Evolutionary conservation across 345 rosid genomes (phyloP).

Genomic region (Trapa bicornis): DNA sequence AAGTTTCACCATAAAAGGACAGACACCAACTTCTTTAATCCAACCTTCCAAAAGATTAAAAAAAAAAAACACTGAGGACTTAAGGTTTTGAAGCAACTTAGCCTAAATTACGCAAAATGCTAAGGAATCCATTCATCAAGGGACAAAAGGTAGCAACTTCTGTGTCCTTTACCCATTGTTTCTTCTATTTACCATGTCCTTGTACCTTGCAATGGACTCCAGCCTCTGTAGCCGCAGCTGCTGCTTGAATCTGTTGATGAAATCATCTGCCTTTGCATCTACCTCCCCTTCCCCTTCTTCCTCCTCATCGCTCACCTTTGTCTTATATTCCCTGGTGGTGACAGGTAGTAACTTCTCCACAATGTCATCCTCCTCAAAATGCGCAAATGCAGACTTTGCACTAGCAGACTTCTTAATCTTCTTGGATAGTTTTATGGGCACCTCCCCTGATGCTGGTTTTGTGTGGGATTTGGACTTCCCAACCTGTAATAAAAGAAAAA

Average conservation of each 20-base stretch:
- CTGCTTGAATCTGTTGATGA: slow-evolving; percentile 38
- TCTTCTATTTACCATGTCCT: slow-evolving; percentile 18
- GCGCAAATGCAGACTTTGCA: slow-evolving; percentile 45
- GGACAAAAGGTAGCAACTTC: neutral
- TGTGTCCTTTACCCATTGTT: neutral
- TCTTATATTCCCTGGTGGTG: slow-evolving; percentile 9
- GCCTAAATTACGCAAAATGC: neutral
- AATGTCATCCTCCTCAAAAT: slow-evolving; percentile 37
- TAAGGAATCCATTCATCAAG: neutral
- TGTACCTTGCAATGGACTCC: slow-evolving; percentile 27
- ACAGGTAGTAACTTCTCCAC: slow-evolving; percentile 19
- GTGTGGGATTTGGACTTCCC: slow-evolving; percentile 48
- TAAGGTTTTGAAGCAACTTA: neutral
- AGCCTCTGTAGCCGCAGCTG: slow-evolving; percentile 42
- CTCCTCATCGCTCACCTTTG: slow-evolving; percentile 5
- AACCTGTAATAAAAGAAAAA: neutral
- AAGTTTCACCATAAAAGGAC: too few species aligned
- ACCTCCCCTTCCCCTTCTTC: slow-evolving; percentile 6
- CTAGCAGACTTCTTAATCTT: slow-evolving; percentile 90
- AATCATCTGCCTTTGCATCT: slow-evolving; percentile 35
- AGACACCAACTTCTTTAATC: too few species aligned
- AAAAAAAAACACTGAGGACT: too few species aligned
- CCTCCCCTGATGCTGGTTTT: slow-evolving; percentile 39
- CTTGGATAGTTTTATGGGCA: slow-evolving; percentile 40
- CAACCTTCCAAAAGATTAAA: too few species aligned